These are phyloP conservation scores for Colletotrichum caudatum DNA, from an alignment of 2,329 filamentous ascomycete species.

Conservation along the genomic window DNA sequence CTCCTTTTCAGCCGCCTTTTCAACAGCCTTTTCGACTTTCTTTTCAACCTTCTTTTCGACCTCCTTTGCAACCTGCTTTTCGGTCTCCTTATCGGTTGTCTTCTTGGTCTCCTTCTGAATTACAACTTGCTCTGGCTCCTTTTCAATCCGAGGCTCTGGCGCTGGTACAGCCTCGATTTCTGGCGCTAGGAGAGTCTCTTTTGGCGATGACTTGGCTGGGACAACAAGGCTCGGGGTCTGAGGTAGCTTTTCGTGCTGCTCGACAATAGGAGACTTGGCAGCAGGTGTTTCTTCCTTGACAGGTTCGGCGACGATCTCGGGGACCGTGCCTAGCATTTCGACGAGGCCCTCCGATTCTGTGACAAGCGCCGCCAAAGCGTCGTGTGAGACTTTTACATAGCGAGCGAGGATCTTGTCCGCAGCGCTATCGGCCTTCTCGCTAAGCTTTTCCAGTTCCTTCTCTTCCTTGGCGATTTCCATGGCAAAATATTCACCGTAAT, in stretches of 20 bases:
- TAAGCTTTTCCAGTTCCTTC: constrained; percentile 60
- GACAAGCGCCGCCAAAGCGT: constrained; percentile 61
- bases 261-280: constrained; percentile 19
- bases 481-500: constrained; percentile 68
- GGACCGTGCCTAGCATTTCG: constrained; percentile 58
- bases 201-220: constrained; percentile 22
- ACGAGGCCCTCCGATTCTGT: constrained; percentile 58
- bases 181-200: neutral
- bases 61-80: constrained; percentile 2
- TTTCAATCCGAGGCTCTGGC: constrained; percentile 4
- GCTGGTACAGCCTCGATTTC: neutral
- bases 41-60: neutral
- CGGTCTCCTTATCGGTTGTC: neutral
- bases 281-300: constrained; percentile 38
- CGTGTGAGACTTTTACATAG: constrained; percentile 62
- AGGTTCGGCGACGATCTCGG: constrained; percentile 45
- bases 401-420: constrained; percentile 58
- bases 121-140: constrained; percentile 22
- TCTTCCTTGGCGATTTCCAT: constrained; percentile 65
- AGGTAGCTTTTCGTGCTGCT: constrained; percentile 28
- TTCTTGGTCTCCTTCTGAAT: constrained; percentile 2
- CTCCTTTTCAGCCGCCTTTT: constrained; percentile 1
- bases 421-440: constrained; percentile 53
- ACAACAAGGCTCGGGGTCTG: constrained; percentile 23
- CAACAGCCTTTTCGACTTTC: neutral